Evolutionary conservation across 108 stramenopile species (phyloP).

Genomic region (Seminavis robusta): DNA sequence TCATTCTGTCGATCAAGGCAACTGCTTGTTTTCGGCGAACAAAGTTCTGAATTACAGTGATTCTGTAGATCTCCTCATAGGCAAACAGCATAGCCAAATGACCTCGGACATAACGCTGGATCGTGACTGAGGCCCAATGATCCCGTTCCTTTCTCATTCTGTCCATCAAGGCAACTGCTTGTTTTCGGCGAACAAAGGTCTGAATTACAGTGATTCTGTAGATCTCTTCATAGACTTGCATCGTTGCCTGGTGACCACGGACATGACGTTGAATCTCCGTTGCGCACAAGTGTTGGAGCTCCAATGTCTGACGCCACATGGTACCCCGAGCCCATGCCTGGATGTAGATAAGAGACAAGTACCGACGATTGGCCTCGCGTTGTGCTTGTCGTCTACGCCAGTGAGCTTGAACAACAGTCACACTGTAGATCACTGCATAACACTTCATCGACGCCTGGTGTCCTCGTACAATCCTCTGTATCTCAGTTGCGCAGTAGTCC

Average conservation of each 20-base stretch:
- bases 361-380: too few species aligned
- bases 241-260: constrained; percentile 43
- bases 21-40: constrained; percentile 43
- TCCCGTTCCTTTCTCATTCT: constrained; percentile 52
- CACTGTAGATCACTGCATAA: background rate
- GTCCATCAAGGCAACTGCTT: too few species aligned
- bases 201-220: constrained; percentile 56
- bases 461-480: constrained; percentile 1
- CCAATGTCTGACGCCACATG: constrained; percentile 50
- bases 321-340: constrained; percentile 66
- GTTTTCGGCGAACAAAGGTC: constrained; percentile 44
- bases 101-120: constrained; percentile 49
- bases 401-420: constrained; percentile 13
- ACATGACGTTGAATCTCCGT: constrained; percentile 63
- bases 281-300: constrained; percentile 68
- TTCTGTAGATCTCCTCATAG: constrained; percentile 60
- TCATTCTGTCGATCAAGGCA: too few species aligned
- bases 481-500: constrained; percentile 41
- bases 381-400: too few species aligned
- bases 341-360: too few species aligned
- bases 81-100: constrained; percentile 39
- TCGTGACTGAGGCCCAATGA: constrained; percentile 73
- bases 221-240: constrained; percentile 54
- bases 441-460: too few species aligned
- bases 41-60: constrained; percentile 52